A percentile compares a stretch with the other conserved stretches of the same genome.
Evolutionary conservation across 352 stramenopile species (phyloP).

Genomic region (Halophytophthora batemanensis): DNA sequence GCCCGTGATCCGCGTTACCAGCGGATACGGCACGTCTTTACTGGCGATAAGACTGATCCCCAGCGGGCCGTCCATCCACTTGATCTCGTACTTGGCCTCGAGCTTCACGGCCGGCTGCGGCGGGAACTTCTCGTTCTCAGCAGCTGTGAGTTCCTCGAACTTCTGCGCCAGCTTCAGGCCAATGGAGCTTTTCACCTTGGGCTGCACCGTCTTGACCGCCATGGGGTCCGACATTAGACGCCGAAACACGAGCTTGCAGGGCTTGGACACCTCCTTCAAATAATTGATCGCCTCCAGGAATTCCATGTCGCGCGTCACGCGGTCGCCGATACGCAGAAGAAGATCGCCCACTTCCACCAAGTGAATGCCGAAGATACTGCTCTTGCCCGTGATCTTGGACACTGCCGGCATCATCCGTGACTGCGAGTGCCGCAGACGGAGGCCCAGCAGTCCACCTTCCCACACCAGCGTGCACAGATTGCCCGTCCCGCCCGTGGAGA

Average conservation of each 20-base stretch:
- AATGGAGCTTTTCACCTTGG: constrained; percentile 63
- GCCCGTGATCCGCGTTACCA: constrained; percentile 84
- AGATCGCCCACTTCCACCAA: constrained; percentile 82
- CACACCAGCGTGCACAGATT: constrained; percentile 82
- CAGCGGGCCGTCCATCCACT: constrained; percentile 82
- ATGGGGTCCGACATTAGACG: constrained; percentile 69
- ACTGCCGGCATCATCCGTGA: constrained; percentile 76
- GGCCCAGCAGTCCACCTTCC: constrained; percentile 75
- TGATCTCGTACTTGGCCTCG: constrained; percentile 84
- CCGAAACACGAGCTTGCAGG: constrained; percentile 74
- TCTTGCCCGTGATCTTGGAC: constrained; percentile 84
- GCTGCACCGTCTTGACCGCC: constrained; percentile 74
- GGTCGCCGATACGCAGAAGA: constrained; percentile 69
- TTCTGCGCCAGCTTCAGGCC: constrained; percentile 69
- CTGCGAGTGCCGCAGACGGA: constrained; percentile 78
- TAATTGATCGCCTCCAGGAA: constrained; percentile 83
- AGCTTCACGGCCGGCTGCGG: constrained; percentile 68
- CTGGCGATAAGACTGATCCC: constrained; percentile 87
- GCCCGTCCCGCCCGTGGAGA: constrained; percentile 50
- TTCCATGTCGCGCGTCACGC: constrained; percentile 72
- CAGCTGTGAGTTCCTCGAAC: constrained; percentile 70
- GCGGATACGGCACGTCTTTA: constrained; percentile 82
- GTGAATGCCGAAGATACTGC: constrained; percentile 83
- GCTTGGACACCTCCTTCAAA: constrained; percentile 77
- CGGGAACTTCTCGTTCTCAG: constrained; percentile 70